phyloP scores from a whole-genome alignment of 1,139 yeast species.

The Lodderomyces jiufengensis region DNA sequence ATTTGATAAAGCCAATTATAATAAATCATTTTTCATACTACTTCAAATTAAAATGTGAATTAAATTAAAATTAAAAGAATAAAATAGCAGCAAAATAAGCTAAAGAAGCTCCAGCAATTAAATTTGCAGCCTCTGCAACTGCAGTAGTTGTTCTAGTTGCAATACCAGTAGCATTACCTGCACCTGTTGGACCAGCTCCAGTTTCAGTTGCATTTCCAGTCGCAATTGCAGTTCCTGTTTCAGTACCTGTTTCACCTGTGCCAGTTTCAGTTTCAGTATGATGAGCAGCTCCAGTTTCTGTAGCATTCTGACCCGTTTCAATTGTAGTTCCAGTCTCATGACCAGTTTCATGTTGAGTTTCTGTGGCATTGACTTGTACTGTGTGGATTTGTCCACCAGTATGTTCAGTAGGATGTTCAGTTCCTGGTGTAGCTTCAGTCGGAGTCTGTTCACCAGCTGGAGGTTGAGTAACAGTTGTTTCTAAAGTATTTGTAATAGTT shows the following conservation, averaged over 20 bases:
- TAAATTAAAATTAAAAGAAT: slow-evolving; percentile 1
- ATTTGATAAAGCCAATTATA: too few species aligned
- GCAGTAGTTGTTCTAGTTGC: slow-evolving; percentile 7
- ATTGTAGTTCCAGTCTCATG: slow-evolving; percentile 3
- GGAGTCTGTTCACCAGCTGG: background rate
- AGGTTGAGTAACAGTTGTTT: slow-evolving; percentile 1
- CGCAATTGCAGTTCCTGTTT: slow-evolving; percentile 3
- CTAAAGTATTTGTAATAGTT: slow-evolving; percentile 5
- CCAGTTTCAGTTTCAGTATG: slow-evolving; percentile 3
- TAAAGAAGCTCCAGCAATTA: slow-evolving; percentile 10
- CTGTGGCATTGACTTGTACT: background rate
- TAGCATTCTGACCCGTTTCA: slow-evolving; percentile 1
- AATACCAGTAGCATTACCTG: slow-evolving; percentile 5
- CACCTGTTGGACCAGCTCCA: slow-evolving; percentile 1
- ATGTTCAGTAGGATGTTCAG: background rate
- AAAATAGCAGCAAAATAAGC: slow-evolving; percentile 9
- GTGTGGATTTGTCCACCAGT: background rate
- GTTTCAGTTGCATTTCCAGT: slow-evolving; percentile 3
- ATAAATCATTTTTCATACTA: too few species aligned
- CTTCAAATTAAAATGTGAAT: too few species aligned
- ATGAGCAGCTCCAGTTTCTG: background rate
- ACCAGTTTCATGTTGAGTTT: slow-evolving; percentile 2
- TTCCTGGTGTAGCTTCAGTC: background rate
- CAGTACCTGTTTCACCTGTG: slow-evolving; percentile 3
- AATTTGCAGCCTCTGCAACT: slow-evolving; percentile 8